Percentiles rank a stretch among this genome's conserved stretches.
These are phyloP conservation scores for Tolypocladium amazonense DNA, from an alignment of 2,329 filamentous ascomycete genomes.

Conservation along the genomic window DNA sequence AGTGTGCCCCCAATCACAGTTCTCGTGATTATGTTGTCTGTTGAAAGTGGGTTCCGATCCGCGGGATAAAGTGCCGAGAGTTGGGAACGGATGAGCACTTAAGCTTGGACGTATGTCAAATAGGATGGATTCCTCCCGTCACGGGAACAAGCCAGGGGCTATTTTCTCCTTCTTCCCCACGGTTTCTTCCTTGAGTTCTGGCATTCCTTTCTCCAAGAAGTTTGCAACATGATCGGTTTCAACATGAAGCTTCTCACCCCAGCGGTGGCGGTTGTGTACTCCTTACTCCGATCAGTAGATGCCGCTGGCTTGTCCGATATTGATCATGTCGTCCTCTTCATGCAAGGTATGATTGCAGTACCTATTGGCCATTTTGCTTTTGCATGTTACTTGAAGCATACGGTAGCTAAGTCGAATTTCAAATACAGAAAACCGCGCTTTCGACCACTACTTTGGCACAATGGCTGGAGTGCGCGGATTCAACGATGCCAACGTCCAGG, in stretches of 20 bases:
- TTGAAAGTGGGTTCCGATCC: not conserved
- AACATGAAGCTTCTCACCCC: not conserved
- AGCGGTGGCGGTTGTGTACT: not conserved
- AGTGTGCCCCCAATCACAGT: not conserved
- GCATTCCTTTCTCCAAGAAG: not conserved
- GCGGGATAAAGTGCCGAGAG: not conserved
- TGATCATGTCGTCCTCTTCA: slow-evolving; percentile 47
- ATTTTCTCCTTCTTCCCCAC: not conserved
- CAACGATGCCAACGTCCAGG: slow-evolving; percentile 42
- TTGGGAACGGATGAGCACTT: not conserved
- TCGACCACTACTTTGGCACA: slow-evolving; percentile 41
- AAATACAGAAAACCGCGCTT: slow-evolving; percentile 22
- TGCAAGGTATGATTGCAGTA: slow-evolving; percentile 33
- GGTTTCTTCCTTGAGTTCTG: not conserved
- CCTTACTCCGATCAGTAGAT: not conserved
- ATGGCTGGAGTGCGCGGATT: slow-evolving; percentile 46
- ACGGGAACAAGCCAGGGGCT: not conserved
- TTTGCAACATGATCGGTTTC: not conserved
- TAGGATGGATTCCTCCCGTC: not conserved
- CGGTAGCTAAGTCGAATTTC: not conserved
- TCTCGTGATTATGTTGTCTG: too few species aligned
- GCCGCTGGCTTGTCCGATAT: slow-evolving; percentile 25
- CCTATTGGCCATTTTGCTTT: not conserved
- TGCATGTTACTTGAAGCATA: too few species aligned
- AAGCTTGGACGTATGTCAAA: not conserved